Evolutionary conservation across 2,329 filamentous ascomycete genomes (phyloP).

Genomic region (Gliomastix tumulicola): DNA sequence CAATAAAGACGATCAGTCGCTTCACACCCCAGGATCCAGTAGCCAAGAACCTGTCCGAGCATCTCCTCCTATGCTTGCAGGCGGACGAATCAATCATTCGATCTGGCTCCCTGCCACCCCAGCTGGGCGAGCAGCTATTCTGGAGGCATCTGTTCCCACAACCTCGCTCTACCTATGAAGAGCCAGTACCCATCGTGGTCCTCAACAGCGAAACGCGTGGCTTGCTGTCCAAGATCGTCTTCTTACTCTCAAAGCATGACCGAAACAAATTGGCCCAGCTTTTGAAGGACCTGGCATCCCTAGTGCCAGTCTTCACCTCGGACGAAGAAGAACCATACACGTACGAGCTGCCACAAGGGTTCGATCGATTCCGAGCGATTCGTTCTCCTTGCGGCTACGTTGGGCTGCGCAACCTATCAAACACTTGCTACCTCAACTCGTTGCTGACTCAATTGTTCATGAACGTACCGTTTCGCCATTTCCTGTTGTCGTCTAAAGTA

Average conservation of each 20-base stretch:
- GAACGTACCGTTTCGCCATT: slow-evolving; percentile 81
- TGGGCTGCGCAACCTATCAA: slow-evolving; percentile 87
- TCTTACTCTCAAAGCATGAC: slow-evolving; percentile 46
- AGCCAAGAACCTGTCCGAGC: slow-evolving; percentile 17
- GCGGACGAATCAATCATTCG: slow-evolving; percentile 14
- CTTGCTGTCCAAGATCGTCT: slow-evolving; percentile 54
- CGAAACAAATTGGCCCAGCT: slow-evolving; percentile 39
- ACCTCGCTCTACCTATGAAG: slow-evolving; percentile 18
- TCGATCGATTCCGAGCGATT: slow-evolving; percentile 62
- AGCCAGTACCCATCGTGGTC: slow-evolving; percentile 28
- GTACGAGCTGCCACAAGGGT: slow-evolving; percentile 53
- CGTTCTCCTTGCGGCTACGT: slow-evolving; percentile 74
- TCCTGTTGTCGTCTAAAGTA: slow-evolving; percentile 64
- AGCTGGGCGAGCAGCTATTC: slow-evolving; percentile 40
- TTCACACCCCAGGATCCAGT: slow-evolving; percentile 18
- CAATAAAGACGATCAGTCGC: slow-evolving; percentile 15
- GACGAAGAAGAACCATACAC: slow-evolving; percentile 41
- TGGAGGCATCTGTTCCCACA: slow-evolving; percentile 61
- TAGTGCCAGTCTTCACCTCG: slow-evolving; percentile 23
- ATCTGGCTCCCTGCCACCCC: slow-evolving; percentile 12
- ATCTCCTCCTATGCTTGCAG: slow-evolving; percentile 21
- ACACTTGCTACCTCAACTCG: slow-evolving; percentile 97
- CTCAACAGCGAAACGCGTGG: slow-evolving; percentile 49
- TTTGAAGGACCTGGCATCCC: slow-evolving; percentile 29
- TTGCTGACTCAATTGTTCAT: slow-evolving; percentile 92